phyloP scores from a whole-genome alignment of 148 eudicot species.

The Dianthus caryophyllus region DNA sequence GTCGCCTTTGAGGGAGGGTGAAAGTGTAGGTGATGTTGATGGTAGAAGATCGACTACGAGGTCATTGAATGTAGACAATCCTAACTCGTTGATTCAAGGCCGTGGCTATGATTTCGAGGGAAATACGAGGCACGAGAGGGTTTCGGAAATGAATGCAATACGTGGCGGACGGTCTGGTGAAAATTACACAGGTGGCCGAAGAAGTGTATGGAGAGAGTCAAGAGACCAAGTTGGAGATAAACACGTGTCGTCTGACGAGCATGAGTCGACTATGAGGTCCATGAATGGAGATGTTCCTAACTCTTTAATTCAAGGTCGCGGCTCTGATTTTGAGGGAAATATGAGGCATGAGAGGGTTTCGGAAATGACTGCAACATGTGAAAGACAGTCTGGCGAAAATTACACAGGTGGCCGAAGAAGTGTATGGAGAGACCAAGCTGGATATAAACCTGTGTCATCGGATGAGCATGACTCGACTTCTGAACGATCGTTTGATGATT shows the following conservation, averaged over 20 bases:
- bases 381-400: constrained; percentile 13
- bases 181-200: constrained; percentile 1
- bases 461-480: constrained; percentile 26
- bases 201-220: constrained; percentile 23
- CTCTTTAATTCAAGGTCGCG: constrained; percentile 5
- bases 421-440: constrained; percentile 26
- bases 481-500: constrained; percentile 19
- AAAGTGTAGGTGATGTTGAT: constrained; percentile 11
- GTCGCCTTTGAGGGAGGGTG: constrained; percentile 24
- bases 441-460: constrained; percentile 19
- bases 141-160: constrained; percentile 1
- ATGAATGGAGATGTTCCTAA: constrained; percentile 16
- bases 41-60: constrained; percentile 17
- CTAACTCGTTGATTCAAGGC: constrained; percentile 8
- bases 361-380: constrained; percentile 7
- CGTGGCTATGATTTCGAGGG: constrained; percentile 5
- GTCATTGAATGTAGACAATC: constrained; percentile 17
- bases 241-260: constrained; percentile 22
- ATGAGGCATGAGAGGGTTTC: constrained; percentile 12
- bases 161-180: constrained; percentile 16
- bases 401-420: constrained; percentile 12
- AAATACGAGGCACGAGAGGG: constrained; percentile 12
- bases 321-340: constrained; percentile 7
- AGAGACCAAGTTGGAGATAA: constrained; percentile 27
- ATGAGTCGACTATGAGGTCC: constrained; percentile 21